A percentile compares a stretch with the other conserved stretches of the same genome.
Conservation (phyloP, 2,329 filamentous ascomycete species). For the Cryphonectria naterciae region DNA sequence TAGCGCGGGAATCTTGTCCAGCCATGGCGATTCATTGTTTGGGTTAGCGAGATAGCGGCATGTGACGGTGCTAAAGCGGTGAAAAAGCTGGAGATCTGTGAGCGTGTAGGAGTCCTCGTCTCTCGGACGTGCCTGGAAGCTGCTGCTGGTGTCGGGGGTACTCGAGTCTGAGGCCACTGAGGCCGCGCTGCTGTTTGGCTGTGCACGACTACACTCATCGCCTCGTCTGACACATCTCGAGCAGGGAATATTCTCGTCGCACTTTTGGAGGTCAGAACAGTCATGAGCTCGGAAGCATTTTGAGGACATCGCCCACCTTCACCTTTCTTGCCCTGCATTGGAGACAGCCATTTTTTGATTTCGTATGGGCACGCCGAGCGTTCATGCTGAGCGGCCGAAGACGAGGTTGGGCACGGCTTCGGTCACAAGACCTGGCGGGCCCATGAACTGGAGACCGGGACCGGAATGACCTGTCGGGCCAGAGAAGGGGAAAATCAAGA, state of each 20-base stretch:
- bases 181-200: not conserved
- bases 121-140: not conserved
- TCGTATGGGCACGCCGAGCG: conserved; percentile 26
- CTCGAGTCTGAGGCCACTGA: not conserved
- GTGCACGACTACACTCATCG: conserved; percentile 32
- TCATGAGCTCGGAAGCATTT: not conserved
- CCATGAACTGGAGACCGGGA: not conserved
- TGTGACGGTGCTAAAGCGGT: conserved; percentile 32
- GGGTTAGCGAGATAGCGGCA: conserved; percentile 31
- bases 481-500: not conserved
- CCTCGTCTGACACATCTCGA: conserved; percentile 33
- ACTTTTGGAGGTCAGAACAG: conserved; percentile 26
- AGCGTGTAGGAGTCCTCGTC: conserved; percentile 28
- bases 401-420: not conserved
- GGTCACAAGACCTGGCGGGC: conserved; percentile 1
- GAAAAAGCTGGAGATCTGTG: conserved; percentile 34
- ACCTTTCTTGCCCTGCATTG: conserved; percentile 23
- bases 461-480: not conserved
- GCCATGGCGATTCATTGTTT: conserved; percentile 30
- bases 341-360: conserved; percentile 27
- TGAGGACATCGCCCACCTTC: conserved; percentile 18
- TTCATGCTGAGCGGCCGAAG: conserved; percentile 8
- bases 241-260: conserved; percentile 36
- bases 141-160: not conserved
- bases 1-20: conserved; percentile 30